phyloP scores from a whole-genome alignment of 2,329 filamentous ascomycete species.

The Colletotrichum horii region DNA sequence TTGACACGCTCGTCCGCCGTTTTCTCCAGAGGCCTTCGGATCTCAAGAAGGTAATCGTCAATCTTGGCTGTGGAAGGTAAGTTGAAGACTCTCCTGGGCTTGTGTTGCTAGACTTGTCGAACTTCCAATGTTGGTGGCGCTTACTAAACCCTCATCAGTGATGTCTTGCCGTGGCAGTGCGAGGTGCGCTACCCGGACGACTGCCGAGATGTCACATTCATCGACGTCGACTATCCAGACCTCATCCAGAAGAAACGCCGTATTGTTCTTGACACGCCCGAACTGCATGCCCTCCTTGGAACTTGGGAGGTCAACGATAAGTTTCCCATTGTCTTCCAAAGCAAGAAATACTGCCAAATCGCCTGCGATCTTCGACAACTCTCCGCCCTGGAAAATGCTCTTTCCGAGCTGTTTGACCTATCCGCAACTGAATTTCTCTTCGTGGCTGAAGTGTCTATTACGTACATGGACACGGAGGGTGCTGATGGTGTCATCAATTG shows the following conservation, averaged over 20 bases:
- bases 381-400: slow-evolving; percentile 59
- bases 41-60: slow-evolving; percentile 76
- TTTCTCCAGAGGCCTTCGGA: slow-evolving; percentile 66
- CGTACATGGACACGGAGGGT: slow-evolving; percentile 80
- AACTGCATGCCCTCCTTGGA: slow-evolving; percentile 62
- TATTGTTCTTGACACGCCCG: slow-evolving; percentile 67
- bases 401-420: slow-evolving; percentile 64
- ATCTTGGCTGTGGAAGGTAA: slow-evolving; percentile 90
- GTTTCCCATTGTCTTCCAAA: slow-evolving; percentile 62
- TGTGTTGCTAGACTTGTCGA: background rate
- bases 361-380: slow-evolving; percentile 82
- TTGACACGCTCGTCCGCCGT: slow-evolving; percentile 75
- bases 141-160: slow-evolving; percentile 46
- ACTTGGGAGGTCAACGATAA: slow-evolving; percentile 61
- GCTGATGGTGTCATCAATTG: slow-evolving; percentile 79
- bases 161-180: slow-evolving; percentile 86
- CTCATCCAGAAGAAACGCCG: slow-evolving; percentile 77
- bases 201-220: slow-evolving; percentile 68
- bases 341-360: slow-evolving; percentile 76
- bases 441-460: slow-evolving; percentile 87
- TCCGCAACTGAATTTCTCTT: slow-evolving; percentile 67
- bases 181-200: slow-evolving; percentile 68
- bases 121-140: slow-evolving; percentile 2
- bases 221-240: slow-evolving; percentile 87
- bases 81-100: slow-evolving; percentile 35